Evolutionary conservation across 441 rosid genomes (phyloP), one percentile per base, ranked within the genome.

Genomic region (Corymbia calophylla): DNA sequence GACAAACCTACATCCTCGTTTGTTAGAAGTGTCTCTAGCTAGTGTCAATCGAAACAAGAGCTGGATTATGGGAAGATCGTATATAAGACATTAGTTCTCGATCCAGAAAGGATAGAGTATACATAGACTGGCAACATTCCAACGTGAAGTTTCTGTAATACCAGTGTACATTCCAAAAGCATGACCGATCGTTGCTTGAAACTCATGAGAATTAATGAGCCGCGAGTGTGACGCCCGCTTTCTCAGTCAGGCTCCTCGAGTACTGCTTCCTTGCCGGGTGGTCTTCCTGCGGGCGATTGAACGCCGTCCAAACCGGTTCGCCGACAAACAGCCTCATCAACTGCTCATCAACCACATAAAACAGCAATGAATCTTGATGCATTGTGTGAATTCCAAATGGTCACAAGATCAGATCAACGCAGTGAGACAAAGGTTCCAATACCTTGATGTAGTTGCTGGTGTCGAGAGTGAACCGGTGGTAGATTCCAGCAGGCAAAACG

Each of bases 381-480:
- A 39, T 4, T 6, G 84, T 23, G 84, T 39, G 29, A 12, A 39
- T n/a, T 73, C 84, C 51, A 73, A 12, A 3, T 2, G 51, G n/a
- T 44, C 84, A 5, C 13, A 54, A 55, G 49, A 54, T 56, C 87
- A 54, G 4, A 53, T 35, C 0, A 0, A 16, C 3, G 4, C 0
- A 2, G 49, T 0, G 29, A 12, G 70, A 51, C 27, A 73, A 53
- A 87, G 31, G 32, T 53, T 87, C 19, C n/a, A 23, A 91, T 90
- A 96, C 99, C 98, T 96, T 96, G 87, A 94, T 90, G 88, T 95
- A 95, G 94, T 97, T 94, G 90, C 81, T 81, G 48, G 96, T 93
- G 93, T 97, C 98, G 6, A 97, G 97, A 29, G 98, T 96, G 93
- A 97, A 96, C 60, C 97, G 94, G 90, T 97, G 99, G 92, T 97